Evolutionary conservation across 2,329 filamentous ascomycete genomes (phyloP), one percentile per base, ranked within the genome.

Genomic region (Colletotrichum sp.): DNA sequence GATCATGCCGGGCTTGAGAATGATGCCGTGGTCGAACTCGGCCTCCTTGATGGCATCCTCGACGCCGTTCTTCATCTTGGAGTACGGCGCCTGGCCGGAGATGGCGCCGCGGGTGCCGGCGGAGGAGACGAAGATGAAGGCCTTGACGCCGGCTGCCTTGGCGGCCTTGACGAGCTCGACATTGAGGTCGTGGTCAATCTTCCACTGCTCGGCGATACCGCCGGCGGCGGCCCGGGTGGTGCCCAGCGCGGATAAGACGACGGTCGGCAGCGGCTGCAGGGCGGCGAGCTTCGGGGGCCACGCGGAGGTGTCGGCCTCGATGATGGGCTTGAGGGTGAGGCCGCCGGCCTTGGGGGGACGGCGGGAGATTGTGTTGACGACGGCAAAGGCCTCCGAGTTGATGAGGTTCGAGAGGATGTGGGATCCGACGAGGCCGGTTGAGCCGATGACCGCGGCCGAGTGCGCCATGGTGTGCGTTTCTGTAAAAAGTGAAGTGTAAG

Each of bases 121-220:
- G 27, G 90, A 88, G 1, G 94, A 96, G 72, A 98, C 89, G 78
- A 98, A 92, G 27, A 98, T 93, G 81, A 94, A 98, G 3, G 93
- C 93, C 78, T 91, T 91, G 13, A 91, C 90, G 44, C 95, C 95
- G 1, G 93, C 91, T 6, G 89, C 90, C 82, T 93, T 95, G 59
- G 96, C 95, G 0, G 94, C 92, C 76, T 90, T 90, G 5, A 95
- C 96, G 28, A 98, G 88, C 78, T 93, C 93, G 65, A 98, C 84
- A 84, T 98, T 98, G 60, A 98, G 88, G 81, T 97, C 95, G 82
- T 96, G 91, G 86, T 98, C 96, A 78, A 98, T 94, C 82, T 94
- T 94, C 86, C 95, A 94, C 86, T 98, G 96, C 77, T 93, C 92
- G 32, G 92, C 93, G 78, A 98, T 86, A 73, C 94, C 89, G 77